Evolutionary conservation across 2,329 filamentous ascomycete species (phyloP).

Genomic region (Alternaria alternata): DNA sequence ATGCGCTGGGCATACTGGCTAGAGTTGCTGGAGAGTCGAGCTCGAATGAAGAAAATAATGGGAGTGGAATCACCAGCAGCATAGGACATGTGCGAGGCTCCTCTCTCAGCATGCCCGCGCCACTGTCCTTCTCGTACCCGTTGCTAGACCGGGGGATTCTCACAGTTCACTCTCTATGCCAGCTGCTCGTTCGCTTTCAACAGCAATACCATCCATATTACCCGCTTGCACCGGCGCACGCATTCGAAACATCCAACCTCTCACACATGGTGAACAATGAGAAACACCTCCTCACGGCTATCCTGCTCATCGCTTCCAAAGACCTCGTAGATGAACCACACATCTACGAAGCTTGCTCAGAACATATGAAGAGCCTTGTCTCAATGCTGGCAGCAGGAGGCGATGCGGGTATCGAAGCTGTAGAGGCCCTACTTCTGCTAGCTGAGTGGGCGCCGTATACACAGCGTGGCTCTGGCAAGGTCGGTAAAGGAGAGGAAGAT

Average conservation of each 20-base stretch:
- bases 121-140: slow-evolving; percentile 54
- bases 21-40: slow-evolving; percentile 54
- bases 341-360: slow-evolving; percentile 71
- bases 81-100: slow-evolving; percentile 23
- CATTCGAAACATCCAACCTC: slow-evolving; percentile 64
- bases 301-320: slow-evolving; percentile 75
- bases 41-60: slow-evolving; percentile 34
- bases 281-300: slow-evolving; percentile 72
- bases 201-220: slow-evolving; percentile 75
- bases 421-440: slow-evolving; percentile 73
- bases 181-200: slow-evolving; percentile 66
- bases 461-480: slow-evolving; percentile 66
- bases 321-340: slow-evolving; percentile 70
- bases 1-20: slow-evolving; percentile 59
- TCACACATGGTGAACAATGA: slow-evolving; percentile 67
- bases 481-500: slow-evolving; percentile 77
- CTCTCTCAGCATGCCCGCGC: slow-evolving; percentile 24
- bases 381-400: slow-evolving; percentile 72
- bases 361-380: slow-evolving; percentile 74
- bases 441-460: slow-evolving; percentile 78
- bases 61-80: slow-evolving; percentile 17
- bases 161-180: slow-evolving; percentile 58
- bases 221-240: slow-evolving; percentile 69
- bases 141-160: slow-evolving; percentile 54
- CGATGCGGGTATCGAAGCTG: slow-evolving; percentile 73